These are phyloP conservation scores for Fomitopsis schrenkii DNA, from an alignment of 1,284 basidiomycete species.

Conservation along the genomic window DNA sequence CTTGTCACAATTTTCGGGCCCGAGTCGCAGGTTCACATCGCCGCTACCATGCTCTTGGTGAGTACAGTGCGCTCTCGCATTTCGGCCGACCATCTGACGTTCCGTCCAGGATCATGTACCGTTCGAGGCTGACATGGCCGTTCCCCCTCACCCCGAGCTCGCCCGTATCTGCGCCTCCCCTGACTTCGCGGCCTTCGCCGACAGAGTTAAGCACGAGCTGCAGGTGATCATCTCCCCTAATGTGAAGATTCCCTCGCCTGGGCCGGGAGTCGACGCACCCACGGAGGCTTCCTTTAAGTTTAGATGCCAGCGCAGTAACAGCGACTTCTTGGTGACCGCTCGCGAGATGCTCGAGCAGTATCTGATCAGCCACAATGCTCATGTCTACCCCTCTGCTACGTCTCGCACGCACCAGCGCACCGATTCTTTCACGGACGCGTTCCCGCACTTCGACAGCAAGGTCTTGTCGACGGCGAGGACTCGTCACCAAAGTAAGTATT, in stretches of 20 bases:
- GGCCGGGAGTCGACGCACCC: constrained; percentile 41
- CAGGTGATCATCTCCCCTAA: constrained; percentile 87
- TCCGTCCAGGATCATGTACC: constrained; percentile 84
- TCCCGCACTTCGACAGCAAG: constrained; percentile 97
- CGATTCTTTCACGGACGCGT: constrained; percentile 92
- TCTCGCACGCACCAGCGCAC: constrained; percentile 75
- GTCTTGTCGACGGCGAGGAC: constrained; percentile 76
- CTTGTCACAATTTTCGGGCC: constrained; percentile 93
- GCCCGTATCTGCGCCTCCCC: constrained; percentile 68
- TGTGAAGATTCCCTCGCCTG: constrained; percentile 44
- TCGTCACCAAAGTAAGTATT: constrained; percentile 48
- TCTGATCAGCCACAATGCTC: constrained; percentile 78
- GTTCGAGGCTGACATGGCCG: constrained; percentile 93
- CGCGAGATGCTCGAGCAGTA: constrained; percentile 94
- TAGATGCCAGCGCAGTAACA: constrained; percentile 90
- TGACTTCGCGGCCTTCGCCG: constrained; percentile 81
- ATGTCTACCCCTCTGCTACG: constrained; percentile 73
- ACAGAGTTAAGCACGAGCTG: constrained; percentile 90
- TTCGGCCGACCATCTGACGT: constrained; percentile 5
- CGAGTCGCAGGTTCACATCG: constrained; percentile 95
- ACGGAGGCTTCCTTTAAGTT: constrained; percentile 93
- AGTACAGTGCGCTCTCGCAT: constrained; percentile 22
- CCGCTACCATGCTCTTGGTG: constrained; percentile 92
- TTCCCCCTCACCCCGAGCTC: constrained; percentile 82
- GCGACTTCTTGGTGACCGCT: constrained; percentile 87